Conservation (phyloP, 352 stramenopile genomes). For the Pythium apleroticum region DNA sequence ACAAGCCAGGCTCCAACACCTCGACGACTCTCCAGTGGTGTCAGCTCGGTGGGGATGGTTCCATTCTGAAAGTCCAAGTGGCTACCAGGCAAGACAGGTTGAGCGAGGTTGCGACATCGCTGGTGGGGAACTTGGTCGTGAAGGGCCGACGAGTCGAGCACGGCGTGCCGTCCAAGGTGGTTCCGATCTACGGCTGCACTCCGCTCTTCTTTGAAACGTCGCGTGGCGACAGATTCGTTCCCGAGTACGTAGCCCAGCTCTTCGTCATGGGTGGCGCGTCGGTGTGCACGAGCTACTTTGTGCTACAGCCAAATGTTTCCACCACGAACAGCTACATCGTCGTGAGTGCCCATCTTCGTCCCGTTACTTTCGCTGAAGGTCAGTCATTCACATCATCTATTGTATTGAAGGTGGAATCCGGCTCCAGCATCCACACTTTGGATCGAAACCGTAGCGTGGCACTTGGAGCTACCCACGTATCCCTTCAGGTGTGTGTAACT, state of each 20-base stretch:
- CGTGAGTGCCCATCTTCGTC: too few species aligned
- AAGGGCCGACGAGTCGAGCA: constrained; percentile 58
- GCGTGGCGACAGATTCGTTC: constrained; percentile 51
- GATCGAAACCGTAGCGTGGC: constrained; percentile 21
- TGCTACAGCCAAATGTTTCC: constrained; percentile 32
- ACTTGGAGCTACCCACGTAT: constrained; percentile 23
- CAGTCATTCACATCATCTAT: neutral
- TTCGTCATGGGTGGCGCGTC: constrained; percentile 69
- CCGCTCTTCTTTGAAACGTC: constrained; percentile 61
- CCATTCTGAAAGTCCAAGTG: constrained; percentile 52
- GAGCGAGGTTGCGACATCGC: neutral
- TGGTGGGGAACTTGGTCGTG: constrained; percentile 49
- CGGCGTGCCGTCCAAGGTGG: constrained; percentile 48
- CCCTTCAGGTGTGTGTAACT: constrained; percentile 21
- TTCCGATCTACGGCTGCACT: constrained; percentile 78
- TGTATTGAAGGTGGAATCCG: constrained; percentile 22
- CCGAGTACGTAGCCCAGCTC: constrained; percentile 51
- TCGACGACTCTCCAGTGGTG: constrained; percentile 59
- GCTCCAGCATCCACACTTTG: constrained; percentile 15
- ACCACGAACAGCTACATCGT: constrained; percentile 30
- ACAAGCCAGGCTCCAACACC: neutral
- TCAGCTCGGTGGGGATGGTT: constrained; percentile 74
- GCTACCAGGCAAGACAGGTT: neutral
- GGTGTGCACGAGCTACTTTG: constrained; percentile 51
- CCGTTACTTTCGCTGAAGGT: too few species aligned